Evolutionary conservation across 2,329 filamentous ascomycete species (phyloP).

Genomic region (Grosmannia serpens): DNA sequence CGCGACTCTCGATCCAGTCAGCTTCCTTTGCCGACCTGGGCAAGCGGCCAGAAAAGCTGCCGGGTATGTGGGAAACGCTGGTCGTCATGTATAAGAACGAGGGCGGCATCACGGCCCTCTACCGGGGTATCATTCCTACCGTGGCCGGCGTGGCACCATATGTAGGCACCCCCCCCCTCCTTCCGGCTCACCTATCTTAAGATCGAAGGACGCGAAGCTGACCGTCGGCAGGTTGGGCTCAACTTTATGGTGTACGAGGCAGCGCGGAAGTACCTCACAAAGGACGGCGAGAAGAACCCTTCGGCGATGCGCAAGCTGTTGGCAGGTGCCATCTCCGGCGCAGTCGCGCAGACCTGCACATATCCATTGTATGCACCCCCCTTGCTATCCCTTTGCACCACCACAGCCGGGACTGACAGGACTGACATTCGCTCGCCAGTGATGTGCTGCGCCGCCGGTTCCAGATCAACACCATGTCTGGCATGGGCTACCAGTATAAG

Average conservation of each 20-base stretch:
- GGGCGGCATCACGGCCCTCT: constrained; percentile 75
- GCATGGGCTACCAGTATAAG: constrained; percentile 94
- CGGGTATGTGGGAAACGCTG: constrained; percentile 88
- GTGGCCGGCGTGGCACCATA: constrained; percentile 94
- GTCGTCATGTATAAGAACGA: constrained; percentile 78
- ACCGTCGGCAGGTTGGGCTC: constrained; percentile 57
- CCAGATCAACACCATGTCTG: constrained; percentile 98
- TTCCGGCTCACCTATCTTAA: not conserved
- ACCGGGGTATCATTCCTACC: constrained; percentile 87
- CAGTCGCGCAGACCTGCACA: constrained; percentile 92
- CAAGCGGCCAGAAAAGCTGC: constrained; percentile 53
- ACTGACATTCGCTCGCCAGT: constrained; percentile 30
- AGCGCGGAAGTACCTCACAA: constrained; percentile 71
- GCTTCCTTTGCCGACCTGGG: constrained; percentile 82
- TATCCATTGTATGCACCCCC: constrained; percentile 80
- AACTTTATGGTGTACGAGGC: constrained; percentile 99
- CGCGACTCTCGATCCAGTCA: constrained; percentile 89
- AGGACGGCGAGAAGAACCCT: constrained; percentile 78
- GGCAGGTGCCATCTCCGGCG: constrained; percentile 89
- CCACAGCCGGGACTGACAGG: not conserved
- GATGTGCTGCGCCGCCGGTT: constrained; percentile 89
- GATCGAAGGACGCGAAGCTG: not conserved
- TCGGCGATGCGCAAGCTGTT: constrained; percentile 67
- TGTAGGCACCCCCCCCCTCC: constrained; percentile 33
- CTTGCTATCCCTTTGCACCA: not conserved